Evolutionary conservation across 352 stramenopile genomes (phyloP).

Genomic region (Globisporangium lucens): DNA sequence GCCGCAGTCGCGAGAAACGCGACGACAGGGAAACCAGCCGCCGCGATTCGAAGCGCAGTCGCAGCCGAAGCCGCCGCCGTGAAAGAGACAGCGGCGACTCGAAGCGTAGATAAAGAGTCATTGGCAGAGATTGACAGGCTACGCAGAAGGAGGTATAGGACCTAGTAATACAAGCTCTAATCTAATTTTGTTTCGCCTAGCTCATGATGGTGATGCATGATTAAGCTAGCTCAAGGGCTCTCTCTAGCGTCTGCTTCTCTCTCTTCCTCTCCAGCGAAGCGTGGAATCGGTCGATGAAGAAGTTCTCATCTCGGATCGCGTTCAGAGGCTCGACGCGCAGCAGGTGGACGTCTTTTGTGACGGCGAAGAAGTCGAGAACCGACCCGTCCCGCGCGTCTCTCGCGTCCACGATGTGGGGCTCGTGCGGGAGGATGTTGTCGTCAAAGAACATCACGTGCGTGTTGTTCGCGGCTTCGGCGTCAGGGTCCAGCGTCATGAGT

Average conservation of each 20-base stretch:
- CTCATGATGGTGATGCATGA: not conserved
- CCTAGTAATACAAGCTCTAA: not conserved
- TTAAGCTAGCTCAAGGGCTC: constrained; percentile 1
- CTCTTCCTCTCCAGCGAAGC: constrained; percentile 19
- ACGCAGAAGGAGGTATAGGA: not conserved
- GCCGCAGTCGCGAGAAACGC: constrained; percentile 20
- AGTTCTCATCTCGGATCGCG: constrained; percentile 40
- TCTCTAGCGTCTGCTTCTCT: not conserved
- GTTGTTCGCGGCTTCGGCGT: constrained; percentile 11
- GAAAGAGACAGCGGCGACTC: constrained; percentile 8
- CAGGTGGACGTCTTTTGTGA: constrained; percentile 40
- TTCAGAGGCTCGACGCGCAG: constrained; percentile 69
- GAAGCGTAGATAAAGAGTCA: constrained; percentile 9
- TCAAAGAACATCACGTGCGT: constrained; percentile 75
- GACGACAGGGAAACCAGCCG: constrained; percentile 8
- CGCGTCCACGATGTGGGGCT: constrained; percentile 74
- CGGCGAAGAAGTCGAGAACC: constrained; percentile 31
- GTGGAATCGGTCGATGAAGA: constrained; percentile 56
- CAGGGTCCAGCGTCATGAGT: constrained; percentile 46
- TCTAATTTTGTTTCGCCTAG: not conserved
- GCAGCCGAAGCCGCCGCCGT: constrained; percentile 13
- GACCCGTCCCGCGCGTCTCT: constrained; percentile 27
- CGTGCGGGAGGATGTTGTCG: constrained; percentile 66
- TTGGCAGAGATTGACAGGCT: not conserved
- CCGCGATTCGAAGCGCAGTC: constrained; percentile 22